Evolutionary conservation across 352 stramenopile genomes (phyloP).

Genomic region (Phytophthora pini): DNA sequence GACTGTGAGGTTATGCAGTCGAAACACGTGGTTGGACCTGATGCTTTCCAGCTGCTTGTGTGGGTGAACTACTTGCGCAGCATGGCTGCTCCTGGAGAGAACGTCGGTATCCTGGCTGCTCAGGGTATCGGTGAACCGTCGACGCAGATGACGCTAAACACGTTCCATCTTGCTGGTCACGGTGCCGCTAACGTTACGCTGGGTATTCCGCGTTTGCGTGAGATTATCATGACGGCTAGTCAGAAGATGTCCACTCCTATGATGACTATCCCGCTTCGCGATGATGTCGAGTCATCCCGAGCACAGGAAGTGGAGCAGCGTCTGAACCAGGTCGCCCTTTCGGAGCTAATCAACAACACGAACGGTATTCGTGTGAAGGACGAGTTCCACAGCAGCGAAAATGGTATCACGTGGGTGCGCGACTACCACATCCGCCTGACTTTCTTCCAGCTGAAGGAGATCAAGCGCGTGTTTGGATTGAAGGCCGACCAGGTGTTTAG

Average conservation of each 20-base stretch:
- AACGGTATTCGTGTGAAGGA: constrained; percentile 94
- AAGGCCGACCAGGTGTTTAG: constrained; percentile 93
- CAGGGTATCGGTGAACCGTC: constrained; percentile 99
- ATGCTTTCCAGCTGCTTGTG: constrained; percentile 94
- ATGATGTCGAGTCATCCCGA: constrained; percentile 51
- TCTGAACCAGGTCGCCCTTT: constrained; percentile 94
- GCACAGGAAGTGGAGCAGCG: constrained; percentile 86
- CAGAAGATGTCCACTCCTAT: constrained; percentile 97
- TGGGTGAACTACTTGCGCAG: constrained; percentile 98
- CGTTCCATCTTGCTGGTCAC: constrained; percentile 99
- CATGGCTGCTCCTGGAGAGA: constrained; percentile 97
- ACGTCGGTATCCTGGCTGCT: constrained; percentile 98
- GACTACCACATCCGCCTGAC: constrained; percentile 97
- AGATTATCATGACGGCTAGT: constrained; percentile 99
- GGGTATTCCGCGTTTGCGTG: constrained; percentile 98
- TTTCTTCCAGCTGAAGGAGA: constrained; percentile 95
- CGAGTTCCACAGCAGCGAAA: constrained; percentile 89
- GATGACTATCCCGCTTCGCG: constrained; percentile 97
- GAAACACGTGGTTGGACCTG: constrained; percentile 76
- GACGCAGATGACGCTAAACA: constrained; percentile 99
- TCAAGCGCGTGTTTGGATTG: constrained; percentile 96
- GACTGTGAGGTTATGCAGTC: constrained; percentile 78
- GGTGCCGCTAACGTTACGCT: constrained; percentile 99
- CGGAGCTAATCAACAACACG: constrained; percentile 93
- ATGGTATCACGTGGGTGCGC: constrained; percentile 94